These are phyloP conservation scores for Phytophthora cryptogea DNA, from an alignment of 352 stramenopile genomes.

Conservation along the genomic window DNA sequence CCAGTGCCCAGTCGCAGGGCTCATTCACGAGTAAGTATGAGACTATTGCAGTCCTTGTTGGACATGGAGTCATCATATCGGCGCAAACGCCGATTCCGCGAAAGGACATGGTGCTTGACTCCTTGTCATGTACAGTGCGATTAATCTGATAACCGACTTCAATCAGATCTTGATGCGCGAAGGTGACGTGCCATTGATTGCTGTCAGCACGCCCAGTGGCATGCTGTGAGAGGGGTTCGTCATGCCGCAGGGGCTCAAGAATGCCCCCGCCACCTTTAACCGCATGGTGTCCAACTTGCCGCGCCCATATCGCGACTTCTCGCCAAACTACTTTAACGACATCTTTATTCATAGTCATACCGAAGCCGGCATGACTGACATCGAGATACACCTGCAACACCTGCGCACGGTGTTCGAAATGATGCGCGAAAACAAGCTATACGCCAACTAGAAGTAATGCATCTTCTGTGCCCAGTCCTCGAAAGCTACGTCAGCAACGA, in stretches of 20 bases:
- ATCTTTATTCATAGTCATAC: constrained; percentile 34
- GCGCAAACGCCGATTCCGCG: constrained; percentile 39
- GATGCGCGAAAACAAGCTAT: constrained; percentile 28
- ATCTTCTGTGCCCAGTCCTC: constrained; percentile 30
- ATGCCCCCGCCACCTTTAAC: constrained; percentile 1
- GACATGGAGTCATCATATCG: constrained; percentile 24
- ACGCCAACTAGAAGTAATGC: constrained; percentile 31
- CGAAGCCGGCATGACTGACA: neutral
- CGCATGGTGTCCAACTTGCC: constrained; percentile 4
- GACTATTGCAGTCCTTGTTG: constrained; percentile 5
- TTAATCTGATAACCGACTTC: constrained; percentile 36
- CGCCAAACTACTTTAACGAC: constrained; percentile 33
- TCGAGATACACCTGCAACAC: constrained; percentile 27
- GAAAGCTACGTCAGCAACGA: constrained; percentile 25
- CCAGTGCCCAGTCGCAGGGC: neutral
- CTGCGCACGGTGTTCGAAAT: constrained; percentile 23
- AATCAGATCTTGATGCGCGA: constrained; percentile 32
- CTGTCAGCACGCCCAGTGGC: constrained; percentile 26
- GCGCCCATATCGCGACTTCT: constrained; percentile 3
- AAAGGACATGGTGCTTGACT: constrained; percentile 31
- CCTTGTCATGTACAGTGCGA: constrained; percentile 31
- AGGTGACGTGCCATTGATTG: constrained; percentile 16
- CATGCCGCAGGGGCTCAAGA: constrained; percentile 27
- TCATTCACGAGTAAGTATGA: constrained; percentile 7
- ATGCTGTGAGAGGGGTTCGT: constrained; percentile 36